Conservation (phyloP, 495 filamentous ascomycete species). For the Aspergillus saccharolyticus region DNA sequence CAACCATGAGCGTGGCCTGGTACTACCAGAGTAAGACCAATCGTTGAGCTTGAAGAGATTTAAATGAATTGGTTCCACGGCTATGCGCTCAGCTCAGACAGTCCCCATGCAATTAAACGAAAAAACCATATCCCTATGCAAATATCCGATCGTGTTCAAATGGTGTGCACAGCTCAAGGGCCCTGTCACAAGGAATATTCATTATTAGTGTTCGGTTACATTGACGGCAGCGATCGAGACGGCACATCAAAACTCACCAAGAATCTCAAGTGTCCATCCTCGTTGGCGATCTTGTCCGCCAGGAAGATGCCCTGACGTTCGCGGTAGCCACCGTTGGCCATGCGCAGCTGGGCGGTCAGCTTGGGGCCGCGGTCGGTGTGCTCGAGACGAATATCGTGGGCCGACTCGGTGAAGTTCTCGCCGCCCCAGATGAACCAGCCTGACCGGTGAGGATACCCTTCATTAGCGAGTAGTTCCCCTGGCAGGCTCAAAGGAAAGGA, state of each 20-base stretch:
- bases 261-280: conserved; percentile 13
- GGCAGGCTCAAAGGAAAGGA: background rate
- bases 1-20: no score
- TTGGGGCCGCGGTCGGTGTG: conserved; percentile 11
- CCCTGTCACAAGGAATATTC: background rate
- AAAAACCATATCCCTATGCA: background rate
- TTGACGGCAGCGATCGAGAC: background rate
- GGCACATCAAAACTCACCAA: conserved; percentile 4
- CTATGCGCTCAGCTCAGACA: background rate
- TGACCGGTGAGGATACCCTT: no score
- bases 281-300: conserved; percentile 16
- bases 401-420: conserved; percentile 11
- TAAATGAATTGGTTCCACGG: background rate
- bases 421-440: conserved; percentile 23
- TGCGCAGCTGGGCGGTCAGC: conserved; percentile 14
- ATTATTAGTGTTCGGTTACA: background rate
- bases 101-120: background rate
- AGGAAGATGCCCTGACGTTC: conserved; percentile 16
- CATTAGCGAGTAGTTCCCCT: no score
- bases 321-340: conserved; percentile 7
- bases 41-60: no score
- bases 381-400: conserved; percentile 11
- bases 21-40: no score
- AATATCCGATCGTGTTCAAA: background rate
- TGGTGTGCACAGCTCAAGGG: background rate